These are phyloP conservation scores for Neltuma alba DNA, from an alignment of 306 rosid genomes.

Conservation along the genomic window DNA sequence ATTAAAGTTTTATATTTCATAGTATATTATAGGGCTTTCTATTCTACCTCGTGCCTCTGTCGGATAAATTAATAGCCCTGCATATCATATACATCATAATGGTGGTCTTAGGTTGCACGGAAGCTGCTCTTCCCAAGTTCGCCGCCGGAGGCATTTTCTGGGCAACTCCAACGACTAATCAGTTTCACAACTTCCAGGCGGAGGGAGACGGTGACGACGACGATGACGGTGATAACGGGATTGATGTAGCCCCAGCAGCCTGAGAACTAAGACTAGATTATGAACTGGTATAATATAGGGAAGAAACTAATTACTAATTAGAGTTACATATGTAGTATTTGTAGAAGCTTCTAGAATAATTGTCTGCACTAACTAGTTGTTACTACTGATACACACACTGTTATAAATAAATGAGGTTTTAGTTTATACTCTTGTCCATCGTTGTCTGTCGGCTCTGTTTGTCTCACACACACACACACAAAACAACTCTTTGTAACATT, in stretches of 20 bases:
- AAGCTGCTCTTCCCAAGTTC: slow-evolving; percentile 33
- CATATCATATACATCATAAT: slow-evolving; percentile 18
- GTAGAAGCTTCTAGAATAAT: slow-evolving; percentile 3
- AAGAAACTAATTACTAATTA: neutral
- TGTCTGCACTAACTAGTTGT: slow-evolving; percentile 25
- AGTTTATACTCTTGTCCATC: neutral
- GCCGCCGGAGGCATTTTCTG: slow-evolving; percentile 21
- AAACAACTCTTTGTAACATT: neutral
- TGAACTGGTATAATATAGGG: slow-evolving; percentile 8
- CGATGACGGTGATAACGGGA: slow-evolving; percentile 36
- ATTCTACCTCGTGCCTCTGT: neutral
- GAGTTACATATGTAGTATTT: neutral
- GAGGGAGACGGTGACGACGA: slow-evolving; percentile 47
- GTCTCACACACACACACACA: neutral
- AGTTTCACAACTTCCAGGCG: neutral
- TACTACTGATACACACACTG: neutral
- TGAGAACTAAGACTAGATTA: slow-evolving; percentile 3
- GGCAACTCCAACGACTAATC: neutral
- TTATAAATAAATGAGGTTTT: neutral
- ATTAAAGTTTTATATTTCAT: neutral
- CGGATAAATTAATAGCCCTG: neutral
- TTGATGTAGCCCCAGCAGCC: slow-evolving; percentile 56
- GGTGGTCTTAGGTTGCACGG: slow-evolving; percentile 32
- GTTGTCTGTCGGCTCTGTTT: neutral
- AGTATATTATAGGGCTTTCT: neutral